Conservation (phyloP, 2,329 filamentous ascomycete genomes). For the Scytalidium lignicola region DNA sequence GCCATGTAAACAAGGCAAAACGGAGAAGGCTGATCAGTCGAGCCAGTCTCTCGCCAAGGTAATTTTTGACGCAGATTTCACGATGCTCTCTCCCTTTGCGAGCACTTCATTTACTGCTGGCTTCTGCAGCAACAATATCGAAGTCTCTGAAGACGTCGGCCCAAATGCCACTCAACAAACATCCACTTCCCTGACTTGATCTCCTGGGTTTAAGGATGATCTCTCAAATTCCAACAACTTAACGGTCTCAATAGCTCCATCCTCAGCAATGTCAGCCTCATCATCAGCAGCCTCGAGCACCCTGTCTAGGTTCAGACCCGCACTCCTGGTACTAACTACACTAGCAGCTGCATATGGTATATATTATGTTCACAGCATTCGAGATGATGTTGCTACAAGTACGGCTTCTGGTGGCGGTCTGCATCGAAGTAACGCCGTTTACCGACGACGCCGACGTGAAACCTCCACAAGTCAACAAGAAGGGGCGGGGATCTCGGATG, state of each 20-base stretch:
- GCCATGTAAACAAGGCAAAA: not conserved
- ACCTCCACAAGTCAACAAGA: conserved; percentile 34
- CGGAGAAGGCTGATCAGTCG: not conserved
- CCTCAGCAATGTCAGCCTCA: conserved; percentile 29
- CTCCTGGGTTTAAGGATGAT: not conserved
- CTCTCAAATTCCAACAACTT: not conserved
- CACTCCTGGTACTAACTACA: conserved; percentile 51
- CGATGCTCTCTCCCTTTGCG: not conserved
- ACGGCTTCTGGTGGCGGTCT: conserved; percentile 30
- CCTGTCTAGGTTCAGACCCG: conserved; percentile 48
- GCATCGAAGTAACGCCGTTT: conserved; percentile 64
- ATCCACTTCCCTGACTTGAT: not conserved
- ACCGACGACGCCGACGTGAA: conserved; percentile 36
- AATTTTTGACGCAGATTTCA: too few species aligned
- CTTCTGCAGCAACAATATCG: not conserved
- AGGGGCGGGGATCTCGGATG: conserved; percentile 32
- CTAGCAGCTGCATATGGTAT: conserved; percentile 51
- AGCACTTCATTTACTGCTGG: not conserved
- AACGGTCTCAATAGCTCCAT: not conserved
- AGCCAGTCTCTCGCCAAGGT: not conserved
- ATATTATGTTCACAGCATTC: conserved; percentile 51
- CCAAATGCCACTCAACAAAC: not conserved
- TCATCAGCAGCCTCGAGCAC: conserved; percentile 43
- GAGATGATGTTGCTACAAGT: conserved; percentile 25
- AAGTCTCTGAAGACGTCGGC: not conserved